Base-by-base conservation (phyloP, 1,139 yeast genomes). In the Candida sp. region DNA sequence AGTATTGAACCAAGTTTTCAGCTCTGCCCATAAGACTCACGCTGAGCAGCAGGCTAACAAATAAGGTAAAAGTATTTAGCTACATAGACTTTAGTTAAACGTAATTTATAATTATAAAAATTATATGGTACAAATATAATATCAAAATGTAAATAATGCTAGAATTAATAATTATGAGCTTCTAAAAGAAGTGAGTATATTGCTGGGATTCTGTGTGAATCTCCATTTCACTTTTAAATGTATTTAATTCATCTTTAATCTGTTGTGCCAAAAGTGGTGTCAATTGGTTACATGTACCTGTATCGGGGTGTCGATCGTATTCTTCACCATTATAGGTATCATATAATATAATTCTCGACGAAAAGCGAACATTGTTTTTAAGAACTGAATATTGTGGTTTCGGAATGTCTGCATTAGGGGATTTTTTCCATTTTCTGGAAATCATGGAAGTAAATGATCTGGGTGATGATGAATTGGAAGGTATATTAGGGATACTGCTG, bases 221-320 rank as follows among this genome's bases (percentile, higher is more conserved):
- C 32, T 77, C 83, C 99, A 91, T 91, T 51, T 79, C 82, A 44
- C 82, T 74, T 65, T 87, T 87, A 57, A 89, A 68, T 45, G 75
- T 75, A 63, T 93, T 91, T 60, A 93, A 72, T 63, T 93, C 98
- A 41, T 86, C 89, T 66, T 84, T 86, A 57, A 93, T 89, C 65
- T 82, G 83, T 63, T 87, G 93, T 0, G 97, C 98, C 60, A 91
- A 70, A 43, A 78, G 71, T 4, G 98, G 97, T 1, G 97, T 91
- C 63, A 91, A 73, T 58, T 86, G 90, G 64, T 91, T 90, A 68
- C 98, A 91, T 1, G 98, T 90, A 4, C 96, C 96, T 36, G 85
- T 75, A 52, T 90, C 98, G 0, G 98, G 97, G 51, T 86, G 90
- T 55, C 99, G 81, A 61, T 93, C 98, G 61, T 93, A 93, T 53